Percentiles rank a stretch among this genome's conserved stretches.
These are phyloP conservation scores for Aspergillus sp. DNA, from an alignment of 2,329 filamentous ascomycete genomes.

Conservation along the genomic window DNA sequence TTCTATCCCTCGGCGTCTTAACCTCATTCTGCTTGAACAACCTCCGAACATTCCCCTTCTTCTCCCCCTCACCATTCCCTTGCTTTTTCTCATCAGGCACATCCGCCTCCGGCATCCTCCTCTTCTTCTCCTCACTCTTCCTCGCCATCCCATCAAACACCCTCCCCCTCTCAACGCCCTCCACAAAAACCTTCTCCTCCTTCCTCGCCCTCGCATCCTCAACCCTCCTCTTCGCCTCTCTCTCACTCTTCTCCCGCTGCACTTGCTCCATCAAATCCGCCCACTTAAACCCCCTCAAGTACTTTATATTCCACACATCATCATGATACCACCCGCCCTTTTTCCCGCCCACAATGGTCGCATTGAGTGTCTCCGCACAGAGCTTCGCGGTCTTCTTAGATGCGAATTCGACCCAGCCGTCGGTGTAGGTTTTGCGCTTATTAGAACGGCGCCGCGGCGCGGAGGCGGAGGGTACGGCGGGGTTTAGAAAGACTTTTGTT, in stretches of 20 bases:
- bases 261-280: conserved; percentile 41
- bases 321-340: conserved; percentile 43
- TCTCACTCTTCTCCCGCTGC: conserved; percentile 35
- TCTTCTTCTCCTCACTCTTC: conserved; percentile 37
- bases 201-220: conserved; percentile 37
- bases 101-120: conserved; percentile 11
- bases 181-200: conserved; percentile 39
- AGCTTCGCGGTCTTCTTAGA: conserved; percentile 40
- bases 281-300: conserved; percentile 39
- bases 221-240: conserved; percentile 35
- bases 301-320: conserved; percentile 43
- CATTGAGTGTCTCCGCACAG: conserved; percentile 41
- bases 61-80: conserved; percentile 7
- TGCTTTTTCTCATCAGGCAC: conserved; percentile 8
- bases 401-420: conserved; percentile 44
- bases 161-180: conserved; percentile 36
- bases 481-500: conserved; percentile 39
- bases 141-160: conserved; percentile 38
- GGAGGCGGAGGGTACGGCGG: conserved; percentile 22
- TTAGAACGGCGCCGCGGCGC: conserved; percentile 24
- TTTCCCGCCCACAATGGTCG: conserved; percentile 35
- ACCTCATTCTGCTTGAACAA: conserved; percentile 41
- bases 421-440: conserved; percentile 38
- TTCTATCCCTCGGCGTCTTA: conserved; percentile 16
- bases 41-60: conserved; percentile 21